Base-by-base conservation (phyloP, 1,284 basidiomycete genomes). In the Ustilago sp. region DNA sequence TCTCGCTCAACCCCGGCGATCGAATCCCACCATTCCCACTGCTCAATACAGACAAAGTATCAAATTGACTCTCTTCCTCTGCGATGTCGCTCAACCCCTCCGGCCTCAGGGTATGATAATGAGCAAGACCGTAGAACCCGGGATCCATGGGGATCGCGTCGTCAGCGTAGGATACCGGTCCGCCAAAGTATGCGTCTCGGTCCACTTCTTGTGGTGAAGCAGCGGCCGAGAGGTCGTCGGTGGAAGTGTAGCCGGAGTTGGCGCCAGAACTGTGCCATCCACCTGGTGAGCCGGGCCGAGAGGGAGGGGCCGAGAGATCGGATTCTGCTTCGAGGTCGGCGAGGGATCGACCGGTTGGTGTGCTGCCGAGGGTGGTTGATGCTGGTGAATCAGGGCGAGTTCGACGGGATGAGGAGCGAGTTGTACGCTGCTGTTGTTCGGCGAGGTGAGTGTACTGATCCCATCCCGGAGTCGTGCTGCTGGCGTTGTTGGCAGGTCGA, bases 21-120 rank as follows among this genome's bases (percentile, higher is more conserved):
- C 63, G 58, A 11, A 67, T 59, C 7, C 56, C 62, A 11, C 63
- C 64, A 13, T 61, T 55, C 7, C 77, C 74, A 43, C 66, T 71
- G 51, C 72, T 68, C 4, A 79, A 53, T 36, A 74, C 69, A 7
- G 65, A 67, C 3, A 63, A 73, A 2, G 70, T 66, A n/a, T 77
- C 75, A 23, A 74, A 52, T 19, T 74, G 70, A 19, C 61, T 68
- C 38, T 74, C 79, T 55, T 83, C 82, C 50, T 83, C 82, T 6
- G 79, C 74, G 31, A 83, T 83, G 53, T 83, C 82, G 17, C 61
- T 68, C 39, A 83, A 51, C 0, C 82, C 82, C 54, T 83, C 82
- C 5, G 74, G 71, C 35, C 71, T 62, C 15, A 71, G 51, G 32
- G 71, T 74, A 19, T 74, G 68, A 58, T 80, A 82, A 51, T 75